Base-by-base conservation (phyloP, 176 grass and related monocot species). In the Rhipidocladum racemiflorum region DNA sequence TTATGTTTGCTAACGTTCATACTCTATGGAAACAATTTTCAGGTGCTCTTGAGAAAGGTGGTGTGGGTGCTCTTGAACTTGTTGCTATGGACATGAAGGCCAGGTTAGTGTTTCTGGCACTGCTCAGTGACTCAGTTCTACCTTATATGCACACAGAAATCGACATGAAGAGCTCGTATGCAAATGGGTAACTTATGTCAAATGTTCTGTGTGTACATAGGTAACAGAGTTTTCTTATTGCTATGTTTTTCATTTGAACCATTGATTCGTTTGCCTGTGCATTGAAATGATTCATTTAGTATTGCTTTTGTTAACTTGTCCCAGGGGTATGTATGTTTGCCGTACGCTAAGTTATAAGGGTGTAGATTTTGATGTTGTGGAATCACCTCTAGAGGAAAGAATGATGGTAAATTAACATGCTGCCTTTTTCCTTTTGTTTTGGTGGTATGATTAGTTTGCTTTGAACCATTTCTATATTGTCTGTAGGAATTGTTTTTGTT, bases 21-120 rank as follows among this genome's bases (percentile, higher is more conserved):
- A 12, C 45, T 63, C 3, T 42, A 64, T 25, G 34, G 21, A 36
- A 64, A 43, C 40, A 14, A 71, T 81, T 86, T 91, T 71, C 76
- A 97, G 94, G 81, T 56, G 95, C 92, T 81, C 92, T 98, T 87
- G 95, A 98, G 86, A 98, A 98, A 88, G 95, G 95, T 82, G 95
- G 95, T 84, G 95, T 98, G 75, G 92, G 92, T 81, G 95, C 95
- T 61, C 90, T 98, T 76, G 95, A 98, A 89, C 90, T 98, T 74
- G 95, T 98, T 88, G 95, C 95, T 42, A 98, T 98, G 95, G 95
- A 98, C 72, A 94, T 98, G 95, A 98, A 98, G 90, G 90, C 95
- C 68, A 97, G 90, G 94, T 97, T 80, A 62, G 73, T 89, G 57
- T 74, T 81, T 20, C 30, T 50, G 34, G 32, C 20, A 74, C 45